Evolutionary conservation across 2,329 filamentous ascomycete species (phyloP).

Genomic region (Pseudogymnoascus sp.): DNA sequence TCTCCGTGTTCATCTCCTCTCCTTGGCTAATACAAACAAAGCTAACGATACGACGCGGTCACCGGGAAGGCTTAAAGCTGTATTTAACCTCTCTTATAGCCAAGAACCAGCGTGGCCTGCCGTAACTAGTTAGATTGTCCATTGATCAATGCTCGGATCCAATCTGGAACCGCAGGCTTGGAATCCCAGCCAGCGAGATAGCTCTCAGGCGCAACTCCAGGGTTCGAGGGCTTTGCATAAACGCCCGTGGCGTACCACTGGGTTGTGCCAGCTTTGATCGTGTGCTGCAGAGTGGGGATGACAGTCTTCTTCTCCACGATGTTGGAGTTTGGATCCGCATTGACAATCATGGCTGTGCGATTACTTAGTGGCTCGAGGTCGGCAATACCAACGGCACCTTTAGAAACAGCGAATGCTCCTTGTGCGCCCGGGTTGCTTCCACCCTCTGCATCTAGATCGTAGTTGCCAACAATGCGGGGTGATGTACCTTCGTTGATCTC

Average conservation of each 20-base stretch:
- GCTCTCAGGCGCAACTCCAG: constrained; percentile 42
- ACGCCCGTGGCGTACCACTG: constrained; percentile 65
- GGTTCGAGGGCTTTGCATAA: constrained; percentile 58
- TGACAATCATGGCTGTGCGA: constrained; percentile 54
- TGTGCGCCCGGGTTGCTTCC: constrained; percentile 43
- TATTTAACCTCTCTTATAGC: neutral
- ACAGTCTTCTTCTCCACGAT: constrained; percentile 64
- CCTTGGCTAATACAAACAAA: neutral
- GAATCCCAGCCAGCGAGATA: constrained; percentile 57
- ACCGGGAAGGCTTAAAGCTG: neutral
- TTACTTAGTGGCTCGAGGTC: constrained; percentile 36
- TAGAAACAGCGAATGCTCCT: constrained; percentile 50
- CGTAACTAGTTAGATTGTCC: neutral
- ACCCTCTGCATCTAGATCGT: constrained; percentile 48
- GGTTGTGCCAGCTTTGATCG: constrained; percentile 48
- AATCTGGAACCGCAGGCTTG: constrained; percentile 50
- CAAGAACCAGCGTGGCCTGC: neutral
- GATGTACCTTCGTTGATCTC: constrained; percentile 47
- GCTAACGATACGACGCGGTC: neutral
- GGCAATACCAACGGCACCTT: constrained; percentile 50
- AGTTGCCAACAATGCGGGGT: constrained; percentile 53
- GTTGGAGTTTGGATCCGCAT: constrained; percentile 75
- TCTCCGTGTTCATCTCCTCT: neutral
- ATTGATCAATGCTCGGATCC: constrained; percentile 49
- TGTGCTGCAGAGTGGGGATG: constrained; percentile 61